Conservation (phyloP, 2,329 filamentous ascomycete species). For the Phialophora verrucosa region DNA sequence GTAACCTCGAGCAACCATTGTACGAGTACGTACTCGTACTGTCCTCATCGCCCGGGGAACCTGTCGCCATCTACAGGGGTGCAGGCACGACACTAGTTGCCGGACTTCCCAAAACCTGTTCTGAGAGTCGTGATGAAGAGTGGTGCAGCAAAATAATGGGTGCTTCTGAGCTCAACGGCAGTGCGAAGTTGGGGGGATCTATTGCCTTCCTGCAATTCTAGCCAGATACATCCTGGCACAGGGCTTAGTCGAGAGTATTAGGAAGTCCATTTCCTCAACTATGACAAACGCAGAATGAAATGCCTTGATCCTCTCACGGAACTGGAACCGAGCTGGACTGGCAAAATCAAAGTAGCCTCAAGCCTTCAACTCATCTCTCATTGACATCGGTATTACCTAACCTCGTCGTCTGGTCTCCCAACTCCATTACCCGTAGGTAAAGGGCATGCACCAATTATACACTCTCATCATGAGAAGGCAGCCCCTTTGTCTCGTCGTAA, state of each 20-base stretch:
- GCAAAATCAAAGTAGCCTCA: neutral
- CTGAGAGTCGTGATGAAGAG: neutral
- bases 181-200: neutral
- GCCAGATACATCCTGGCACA: neutral
- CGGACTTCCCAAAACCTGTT: neutral
- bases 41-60: neutral
- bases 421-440: neutral
- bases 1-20: constrained; percentile 8
- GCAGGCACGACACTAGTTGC: too few species aligned
- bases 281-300: neutral
- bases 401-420: neutral
- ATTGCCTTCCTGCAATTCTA: neutral
- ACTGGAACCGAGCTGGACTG: neutral
- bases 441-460: neutral
- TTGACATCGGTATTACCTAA: neutral
- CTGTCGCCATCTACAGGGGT: constrained; percentile 1
- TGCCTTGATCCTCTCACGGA: neutral
- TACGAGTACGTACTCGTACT: neutral
- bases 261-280: neutral
- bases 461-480: constrained; percentile 9
- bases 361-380: constrained; percentile 9
- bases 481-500: neutral
- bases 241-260: neutral
- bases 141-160: neutral
- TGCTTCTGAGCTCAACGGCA: neutral